Conservation (phyloP, 2,329 filamentous ascomycete species). For the Exophiala viscosa region DNA sequence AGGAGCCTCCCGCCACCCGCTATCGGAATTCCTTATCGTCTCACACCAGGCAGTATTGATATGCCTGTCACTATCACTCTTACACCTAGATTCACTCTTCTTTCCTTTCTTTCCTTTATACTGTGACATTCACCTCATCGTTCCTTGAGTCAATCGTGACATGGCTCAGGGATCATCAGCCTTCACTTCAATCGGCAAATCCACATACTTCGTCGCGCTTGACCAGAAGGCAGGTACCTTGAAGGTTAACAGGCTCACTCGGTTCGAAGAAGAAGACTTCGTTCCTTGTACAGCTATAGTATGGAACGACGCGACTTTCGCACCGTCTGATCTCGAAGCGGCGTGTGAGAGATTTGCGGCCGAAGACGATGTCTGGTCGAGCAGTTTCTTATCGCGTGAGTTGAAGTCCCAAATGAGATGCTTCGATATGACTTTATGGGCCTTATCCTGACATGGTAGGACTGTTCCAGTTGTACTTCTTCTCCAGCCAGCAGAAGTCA, state of each 20-base stretch:
- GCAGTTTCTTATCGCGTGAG: constrained; percentile 17
- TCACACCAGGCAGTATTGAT: no score
- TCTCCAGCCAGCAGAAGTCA: constrained; percentile 9
- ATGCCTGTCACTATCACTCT: no score
- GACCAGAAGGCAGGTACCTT: constrained; percentile 1
- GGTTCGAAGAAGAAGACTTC: constrained; percentile 13
- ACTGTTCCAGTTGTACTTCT: constrained; percentile 15
- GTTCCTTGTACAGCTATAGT: constrained; percentile 21
- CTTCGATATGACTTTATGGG: background rate
- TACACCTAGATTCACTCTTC: no score
- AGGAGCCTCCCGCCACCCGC: no score
- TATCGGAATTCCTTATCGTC: no score
- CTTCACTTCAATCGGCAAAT: constrained; percentile 13
- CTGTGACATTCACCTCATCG: background rate
- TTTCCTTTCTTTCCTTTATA: background rate
- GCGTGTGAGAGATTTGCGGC: constrained; percentile 9
- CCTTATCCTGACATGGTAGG: background rate
- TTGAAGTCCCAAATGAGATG: background rate
- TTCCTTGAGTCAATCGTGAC: background rate
- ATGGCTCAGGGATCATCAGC: constrained; percentile 11
- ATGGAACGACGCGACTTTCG: constrained; percentile 15
- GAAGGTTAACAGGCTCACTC: constrained; percentile 5
- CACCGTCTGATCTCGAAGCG: constrained; percentile 13
- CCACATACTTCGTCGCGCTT: constrained; percentile 8
- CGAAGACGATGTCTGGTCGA: constrained; percentile 22